A percentile compares a stretch with the other conserved stretches of the same genome.
Evolutionary conservation across 441 rosid genomes (phyloP).

Genomic region (Populus hybrid): DNA sequence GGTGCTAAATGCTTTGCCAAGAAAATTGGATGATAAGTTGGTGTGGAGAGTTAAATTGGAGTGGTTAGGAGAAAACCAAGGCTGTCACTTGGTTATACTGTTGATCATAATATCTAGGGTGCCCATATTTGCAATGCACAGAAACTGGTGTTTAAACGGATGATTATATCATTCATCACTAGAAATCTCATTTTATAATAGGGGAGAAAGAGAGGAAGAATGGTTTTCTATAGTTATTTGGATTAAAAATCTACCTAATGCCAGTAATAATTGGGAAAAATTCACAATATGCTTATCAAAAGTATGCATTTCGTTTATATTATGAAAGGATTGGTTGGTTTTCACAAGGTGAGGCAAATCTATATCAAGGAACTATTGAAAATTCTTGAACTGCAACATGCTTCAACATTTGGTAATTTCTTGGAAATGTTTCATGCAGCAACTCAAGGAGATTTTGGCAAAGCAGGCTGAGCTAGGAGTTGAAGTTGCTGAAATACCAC

Average conservation of each 20-base stretch:
- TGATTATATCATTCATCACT: not conserved
- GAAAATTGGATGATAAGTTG: not conserved
- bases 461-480: conserved; percentile 89
- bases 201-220: not conserved
- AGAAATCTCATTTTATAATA: not conserved
- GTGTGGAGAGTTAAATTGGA: not conserved
- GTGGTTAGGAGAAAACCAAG: not conserved
- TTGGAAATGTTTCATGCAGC: conserved; percentile 45
- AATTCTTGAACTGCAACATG: not conserved
- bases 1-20: no score
- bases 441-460: conserved; percentile 74
- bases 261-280: not conserved
- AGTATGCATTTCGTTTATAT: no score
- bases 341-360: not conserved
- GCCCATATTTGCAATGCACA: not conserved
- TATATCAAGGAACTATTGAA: not conserved
- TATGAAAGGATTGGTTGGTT: not conserved
- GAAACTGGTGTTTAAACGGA: not conserved
- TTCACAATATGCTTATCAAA: not conserved
- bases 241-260: not conserved
- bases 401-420: not conserved
- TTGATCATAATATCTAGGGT: not conserved
- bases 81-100: not conserved
- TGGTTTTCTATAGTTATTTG: not conserved
- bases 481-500: conserved; percentile 91